phyloP scores from a whole-genome alignment of 345 rosid species.

The Citrus trifoliata region DNA sequence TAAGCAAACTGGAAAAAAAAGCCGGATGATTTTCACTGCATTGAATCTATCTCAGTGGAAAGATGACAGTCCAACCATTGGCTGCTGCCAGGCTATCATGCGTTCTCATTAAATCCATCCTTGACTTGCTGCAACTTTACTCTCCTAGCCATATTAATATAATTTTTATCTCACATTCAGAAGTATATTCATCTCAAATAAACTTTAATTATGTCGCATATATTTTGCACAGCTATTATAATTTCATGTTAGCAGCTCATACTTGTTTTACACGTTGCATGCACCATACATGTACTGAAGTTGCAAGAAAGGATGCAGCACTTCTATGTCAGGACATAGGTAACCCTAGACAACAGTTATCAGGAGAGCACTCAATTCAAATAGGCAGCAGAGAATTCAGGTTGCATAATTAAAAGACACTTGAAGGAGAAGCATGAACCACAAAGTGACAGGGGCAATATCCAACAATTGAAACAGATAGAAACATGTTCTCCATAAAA shows the following conservation, averaged over 20 bases:
- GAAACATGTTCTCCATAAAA: neutral
- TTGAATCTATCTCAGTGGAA: neutral
- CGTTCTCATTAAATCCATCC: neutral
- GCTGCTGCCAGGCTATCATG: neutral
- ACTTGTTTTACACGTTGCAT: neutral
- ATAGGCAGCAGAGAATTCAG: neutral
- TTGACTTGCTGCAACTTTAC: neutral
- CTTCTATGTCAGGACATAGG: neutral
- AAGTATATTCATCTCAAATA: neutral
- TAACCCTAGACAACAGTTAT: neutral
- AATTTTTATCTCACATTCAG: neutral
- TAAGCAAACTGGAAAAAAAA: neutral
- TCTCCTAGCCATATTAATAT: neutral
- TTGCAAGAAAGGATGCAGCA: neutral
- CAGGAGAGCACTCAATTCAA: neutral
- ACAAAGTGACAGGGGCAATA: neutral
- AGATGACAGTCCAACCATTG: neutral
- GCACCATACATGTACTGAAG: neutral
- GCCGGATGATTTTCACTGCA: neutral
- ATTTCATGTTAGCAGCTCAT: neutral
- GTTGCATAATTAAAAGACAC: neutral
- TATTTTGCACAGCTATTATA: neutral
- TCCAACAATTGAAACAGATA: neutral
- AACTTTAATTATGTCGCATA: neutral
- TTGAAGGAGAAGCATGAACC: neutral